Evolutionary conservation across 805 yeast genomes (phyloP).

Genomic region (Komagataella ulmi): DNA sequence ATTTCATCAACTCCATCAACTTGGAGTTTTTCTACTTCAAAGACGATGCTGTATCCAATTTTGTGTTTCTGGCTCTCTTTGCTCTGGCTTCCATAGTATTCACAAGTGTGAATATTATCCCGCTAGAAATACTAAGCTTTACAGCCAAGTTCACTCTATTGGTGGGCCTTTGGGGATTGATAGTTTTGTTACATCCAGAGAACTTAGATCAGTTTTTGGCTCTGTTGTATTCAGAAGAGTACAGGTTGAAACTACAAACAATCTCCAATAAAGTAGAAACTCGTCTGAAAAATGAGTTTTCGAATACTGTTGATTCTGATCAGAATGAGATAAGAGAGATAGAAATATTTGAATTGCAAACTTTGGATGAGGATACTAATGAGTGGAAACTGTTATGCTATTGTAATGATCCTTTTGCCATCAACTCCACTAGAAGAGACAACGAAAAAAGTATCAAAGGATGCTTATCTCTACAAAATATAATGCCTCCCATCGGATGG

Average conservation of each 20-base stretch:
- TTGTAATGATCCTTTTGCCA: slow-evolving; percentile 37
- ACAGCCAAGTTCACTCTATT: slow-evolving; percentile 18
- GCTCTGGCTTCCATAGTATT: slow-evolving; percentile 13
- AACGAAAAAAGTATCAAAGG: slow-evolving; percentile 15
- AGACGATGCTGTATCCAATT: slow-evolving; percentile 45
- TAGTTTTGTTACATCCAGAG: slow-evolving; percentile 37
- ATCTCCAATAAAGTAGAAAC: slow-evolving; percentile 36
- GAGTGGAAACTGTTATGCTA: slow-evolving; percentile 58
- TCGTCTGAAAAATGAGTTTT: slow-evolving; percentile 9
- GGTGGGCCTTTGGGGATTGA: slow-evolving; percentile 33
- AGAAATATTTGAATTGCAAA: slow-evolving; percentile 60
- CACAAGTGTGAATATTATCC: slow-evolving; percentile 5
- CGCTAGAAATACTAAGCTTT: slow-evolving; percentile 7
- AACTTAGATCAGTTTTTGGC: slow-evolving; percentile 33
- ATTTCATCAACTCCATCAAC: slow-evolving; percentile 34
- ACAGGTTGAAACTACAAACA: slow-evolving; percentile 36
- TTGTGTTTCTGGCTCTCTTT: slow-evolving; percentile 29
- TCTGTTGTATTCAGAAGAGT: slow-evolving; percentile 47
- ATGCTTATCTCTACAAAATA: slow-evolving; percentile 17
- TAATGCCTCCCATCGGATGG: slow-evolving; percentile 52
- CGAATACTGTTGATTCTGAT: slow-evolving; percentile 13
- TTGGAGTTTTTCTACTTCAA: slow-evolving; percentile 48
- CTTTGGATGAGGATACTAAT: slow-evolving; percentile 28
- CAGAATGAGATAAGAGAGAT: slow-evolving; percentile 32
- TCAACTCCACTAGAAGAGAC: slow-evolving; percentile 28